phyloP scores from a whole-genome alignment of 768 basidiomycete genomes.

The Pleurotus platypus region DNA sequence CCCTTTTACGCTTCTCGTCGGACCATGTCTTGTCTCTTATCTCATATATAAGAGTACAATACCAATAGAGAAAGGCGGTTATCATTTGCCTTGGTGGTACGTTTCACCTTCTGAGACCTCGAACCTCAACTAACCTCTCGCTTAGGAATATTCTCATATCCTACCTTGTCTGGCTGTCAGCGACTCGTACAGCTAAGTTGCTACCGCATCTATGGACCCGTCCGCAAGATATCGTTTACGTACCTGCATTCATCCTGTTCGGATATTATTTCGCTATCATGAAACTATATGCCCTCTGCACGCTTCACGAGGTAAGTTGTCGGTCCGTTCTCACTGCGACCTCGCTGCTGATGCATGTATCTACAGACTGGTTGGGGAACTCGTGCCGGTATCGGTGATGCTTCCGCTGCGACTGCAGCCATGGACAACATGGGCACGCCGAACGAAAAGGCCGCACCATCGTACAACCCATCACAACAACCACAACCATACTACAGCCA shows the following conservation, averaged over 20 bases:
- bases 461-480: constrained; percentile 13
- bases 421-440: constrained; percentile 37
- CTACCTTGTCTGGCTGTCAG: constrained; percentile 68
- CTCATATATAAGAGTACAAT: constrained; percentile 80
- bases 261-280: constrained; percentile 95
- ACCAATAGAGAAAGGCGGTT: constrained; percentile 62
- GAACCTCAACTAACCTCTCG: constrained; percentile 12
- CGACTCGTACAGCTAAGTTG: constrained; percentile 77
- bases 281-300: constrained; percentile 89
- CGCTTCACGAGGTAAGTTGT: constrained; percentile 71
- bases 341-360: constrained; percentile 7
- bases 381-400: constrained; percentile 90
- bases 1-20: constrained; percentile 81
- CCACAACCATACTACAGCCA: constrained; percentile 25
- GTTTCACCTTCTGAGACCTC: constrained; percentile 19
- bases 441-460: constrained; percentile 21
- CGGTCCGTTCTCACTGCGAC: neutral
- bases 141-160: constrained; percentile 65
- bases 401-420: constrained; percentile 70
- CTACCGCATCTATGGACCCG: constrained; percentile 78
- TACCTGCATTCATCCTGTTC: constrained; percentile 84
- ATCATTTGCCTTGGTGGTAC: constrained; percentile 81
- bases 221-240: constrained; percentile 74
- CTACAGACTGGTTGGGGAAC: constrained; percentile 89
- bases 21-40: constrained; percentile 74